Evolutionary conservation across 148 eudicot genomes (phyloP), one percentile per base, ranked within the genome.

Genomic region (Euryodendron excelsum): DNA sequence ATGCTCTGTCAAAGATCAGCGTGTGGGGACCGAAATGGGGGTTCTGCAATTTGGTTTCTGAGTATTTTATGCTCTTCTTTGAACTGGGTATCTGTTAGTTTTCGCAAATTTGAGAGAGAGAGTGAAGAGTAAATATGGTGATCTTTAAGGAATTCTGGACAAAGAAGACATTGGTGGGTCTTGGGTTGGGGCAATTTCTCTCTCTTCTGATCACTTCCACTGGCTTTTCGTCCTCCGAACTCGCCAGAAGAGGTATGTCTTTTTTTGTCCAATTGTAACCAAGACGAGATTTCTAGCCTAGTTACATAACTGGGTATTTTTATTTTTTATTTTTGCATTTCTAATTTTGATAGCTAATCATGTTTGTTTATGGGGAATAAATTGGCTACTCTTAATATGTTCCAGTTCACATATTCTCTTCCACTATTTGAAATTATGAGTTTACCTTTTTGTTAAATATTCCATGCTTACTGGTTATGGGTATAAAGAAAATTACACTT

Each of bases 201-300:
- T 92, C 96, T 39, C 87, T 92, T 75, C 69, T 92, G 2, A 87
- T 90, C 78, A 90, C 89, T 80, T 90, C 96, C 25, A 90, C 96
- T 55, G 89, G 93, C 8, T 92, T 90, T 67, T 77, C 91, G 23
- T 92, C 96, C 4, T 88, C 96, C 53, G 92, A 90, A 71, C 93
- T 90, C 61, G 93, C 93, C 20, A 87, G 91, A 73, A 92, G 58
- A 88, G 96, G 96, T 92, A 8, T 18, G 72, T 65, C 5, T 47
- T n/a, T 73, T 23, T 73, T 71, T 18, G 13, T 28, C 39, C 73
- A 2, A 68, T 83, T 45, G 3, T 48, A 52, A 44, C 14, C 79
- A 21, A 8, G 28, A 25, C n/a, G n/a, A n/a, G n/a, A n/a, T n/a
- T n/a, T n/a, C n/a, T n/a, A n/a, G n/a, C n/a, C 45, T 41, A 41